Conservation (phyloP, 2,329 filamentous ascomycete species). For the Pyrenochaeta sp. region DNA sequence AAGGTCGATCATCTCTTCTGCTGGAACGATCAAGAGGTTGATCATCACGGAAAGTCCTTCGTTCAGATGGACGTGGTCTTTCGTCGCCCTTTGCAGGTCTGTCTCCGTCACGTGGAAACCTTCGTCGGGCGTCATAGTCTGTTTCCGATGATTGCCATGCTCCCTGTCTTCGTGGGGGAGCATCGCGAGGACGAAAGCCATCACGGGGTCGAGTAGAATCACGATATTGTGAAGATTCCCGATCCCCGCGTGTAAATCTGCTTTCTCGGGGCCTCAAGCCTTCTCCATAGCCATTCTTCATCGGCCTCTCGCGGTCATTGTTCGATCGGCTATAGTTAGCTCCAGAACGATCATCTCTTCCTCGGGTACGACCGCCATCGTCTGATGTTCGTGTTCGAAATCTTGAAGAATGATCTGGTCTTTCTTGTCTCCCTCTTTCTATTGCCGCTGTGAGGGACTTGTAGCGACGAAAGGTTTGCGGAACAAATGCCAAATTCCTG, state of each 20-base stretch:
- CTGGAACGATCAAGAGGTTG: not conserved
- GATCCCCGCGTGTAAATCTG: conserved; percentile 11
- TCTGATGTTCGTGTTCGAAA: conserved; percentile 12
- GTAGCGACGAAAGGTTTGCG: conserved; percentile 30
- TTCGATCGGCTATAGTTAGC: conserved; percentile 4
- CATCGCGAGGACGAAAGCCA: conserved; percentile 7
- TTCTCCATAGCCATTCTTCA: conserved; percentile 7
- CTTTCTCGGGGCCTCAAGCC: conserved; percentile 13
- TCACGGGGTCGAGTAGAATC: no score
- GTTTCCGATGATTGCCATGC: not conserved
- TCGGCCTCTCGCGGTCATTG: not conserved
- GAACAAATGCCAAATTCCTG: conserved; percentile 15
- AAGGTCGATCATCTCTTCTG: not conserved
- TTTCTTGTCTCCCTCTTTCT: conserved; percentile 33
- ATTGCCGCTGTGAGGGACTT: conserved; percentile 45
- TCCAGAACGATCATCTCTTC: no score
- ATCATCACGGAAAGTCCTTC: no score
- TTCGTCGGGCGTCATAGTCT: not conserved
- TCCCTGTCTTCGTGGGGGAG: conserved; percentile 4
- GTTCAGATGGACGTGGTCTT: no score
- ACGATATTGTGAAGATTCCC: no score
- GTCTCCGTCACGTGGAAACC: no score
- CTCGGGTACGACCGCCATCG: no score
- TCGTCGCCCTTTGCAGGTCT: no score
- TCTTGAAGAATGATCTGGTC: conserved; percentile 15